phyloP scores from a whole-genome alignment of 2,329 filamentous ascomycete species.

The Fusarium miscanthi region DNA sequence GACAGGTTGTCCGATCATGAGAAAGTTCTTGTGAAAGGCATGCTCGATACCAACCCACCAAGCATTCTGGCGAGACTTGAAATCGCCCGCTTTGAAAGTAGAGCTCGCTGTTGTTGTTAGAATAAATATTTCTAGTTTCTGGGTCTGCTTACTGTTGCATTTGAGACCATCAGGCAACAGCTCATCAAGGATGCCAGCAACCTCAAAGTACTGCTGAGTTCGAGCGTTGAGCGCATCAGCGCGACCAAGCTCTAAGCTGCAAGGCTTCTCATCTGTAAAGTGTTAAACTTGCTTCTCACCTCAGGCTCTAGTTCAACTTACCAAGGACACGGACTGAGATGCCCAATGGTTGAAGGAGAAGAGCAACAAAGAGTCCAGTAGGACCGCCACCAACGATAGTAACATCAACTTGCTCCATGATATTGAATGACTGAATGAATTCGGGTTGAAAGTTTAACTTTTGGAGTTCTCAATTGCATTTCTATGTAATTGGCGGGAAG shows the following conservation, averaged over 20 bases:
- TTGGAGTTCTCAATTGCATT: neutral
- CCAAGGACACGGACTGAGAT: conserved; percentile 55
- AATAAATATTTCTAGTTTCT: fast-evolving
- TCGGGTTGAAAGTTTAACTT: neutral
- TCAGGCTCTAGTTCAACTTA: neutral
- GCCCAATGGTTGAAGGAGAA: conserved; percentile 56
- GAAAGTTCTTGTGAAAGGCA: conserved; percentile 59
- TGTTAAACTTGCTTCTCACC: neutral
- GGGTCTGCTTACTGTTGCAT: conserved; percentile 57
- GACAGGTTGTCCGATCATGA: conserved; percentile 62
- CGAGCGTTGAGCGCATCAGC: conserved; percentile 62
- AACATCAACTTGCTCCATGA: conserved; percentile 17
- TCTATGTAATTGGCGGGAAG: neutral
- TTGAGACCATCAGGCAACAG: conserved; percentile 57
- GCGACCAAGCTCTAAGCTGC: conserved; percentile 55
- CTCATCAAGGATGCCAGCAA: conserved; percentile 56
- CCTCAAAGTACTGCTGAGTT: conserved; percentile 60
- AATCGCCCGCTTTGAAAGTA: conserved; percentile 58
- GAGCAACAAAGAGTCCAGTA: conserved; percentile 58
- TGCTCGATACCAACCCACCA: conserved; percentile 61
- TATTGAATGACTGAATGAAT: neutral
- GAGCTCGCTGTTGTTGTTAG: conserved; percentile 53
- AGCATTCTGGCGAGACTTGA: conserved; percentile 59
- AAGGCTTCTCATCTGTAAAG: conserved; percentile 52
- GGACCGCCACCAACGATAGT: conserved; percentile 52